Conservation (phyloP, 2,329 filamentous ascomycete genomes). For the Phoma sp. region DNA sequence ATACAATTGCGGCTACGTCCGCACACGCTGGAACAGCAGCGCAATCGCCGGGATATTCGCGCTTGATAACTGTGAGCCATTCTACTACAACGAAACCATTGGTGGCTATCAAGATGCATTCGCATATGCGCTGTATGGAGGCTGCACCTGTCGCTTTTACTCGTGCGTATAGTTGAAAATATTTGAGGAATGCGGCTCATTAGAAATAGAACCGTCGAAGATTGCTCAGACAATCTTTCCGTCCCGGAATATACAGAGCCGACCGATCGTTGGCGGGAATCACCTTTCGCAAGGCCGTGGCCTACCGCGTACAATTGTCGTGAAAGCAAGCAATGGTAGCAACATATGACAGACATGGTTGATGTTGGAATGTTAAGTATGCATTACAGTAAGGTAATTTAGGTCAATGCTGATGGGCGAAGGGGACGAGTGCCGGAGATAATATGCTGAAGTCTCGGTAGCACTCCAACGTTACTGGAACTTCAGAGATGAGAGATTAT, state of each 20-base stretch:
- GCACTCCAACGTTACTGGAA: no score
- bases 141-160: constrained; percentile 15
- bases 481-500: no score
- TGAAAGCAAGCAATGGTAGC: not conserved
- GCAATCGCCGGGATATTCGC: constrained; percentile 11
- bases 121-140: constrained; percentile 15
- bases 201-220: not conserved
- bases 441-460: not conserved
- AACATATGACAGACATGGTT: not conserved
- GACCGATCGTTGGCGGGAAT: constrained; percentile 14
- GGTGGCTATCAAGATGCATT: constrained; percentile 13
- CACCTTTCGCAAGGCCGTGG: constrained; percentile 17
- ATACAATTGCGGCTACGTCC: constrained; percentile 17
- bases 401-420: not conserved
- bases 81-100: constrained; percentile 15
- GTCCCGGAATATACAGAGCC: constrained; percentile 11
- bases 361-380: not conserved
- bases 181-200: not conserved
- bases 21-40: constrained; percentile 12
- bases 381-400: not conserved
- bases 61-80: not conserved
- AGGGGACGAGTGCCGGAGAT: not conserved
- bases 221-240: not conserved
- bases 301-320: constrained; percentile 25
- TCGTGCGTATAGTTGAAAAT: not conserved